Base-by-base conservation (phyloP, 768 basidiomycete genomes). In the Termitomyces eurrhizus region DNA sequence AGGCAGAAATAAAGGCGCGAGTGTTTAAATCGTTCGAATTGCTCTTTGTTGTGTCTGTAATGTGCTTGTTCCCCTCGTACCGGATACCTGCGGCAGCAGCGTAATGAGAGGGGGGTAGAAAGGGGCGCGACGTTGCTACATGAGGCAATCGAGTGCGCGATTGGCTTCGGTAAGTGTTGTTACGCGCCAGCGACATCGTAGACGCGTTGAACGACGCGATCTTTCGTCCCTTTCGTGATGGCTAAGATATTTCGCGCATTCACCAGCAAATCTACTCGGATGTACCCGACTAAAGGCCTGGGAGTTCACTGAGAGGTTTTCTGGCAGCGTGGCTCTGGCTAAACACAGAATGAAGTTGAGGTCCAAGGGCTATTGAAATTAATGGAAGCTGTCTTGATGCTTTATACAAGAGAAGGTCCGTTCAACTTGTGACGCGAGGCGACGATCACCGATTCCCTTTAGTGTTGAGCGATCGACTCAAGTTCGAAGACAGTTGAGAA, bases 61-160 rank as follows among this genome's bases (percentile, higher is more conserved):
- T 39, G 51, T 55, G 45, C 36, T 64, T 26, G 52, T 55, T 37
- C 26, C 44, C 33, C 37, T 65, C 60, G 59, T 64, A 67, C 32
- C 57, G 48, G 29, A 67, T 60, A 0, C 81, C 82, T 3, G 78
- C 83, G 1, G 80, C 83, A 18, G 78, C 79, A 7, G 83, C 84
- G 66, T 83, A 85, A 62, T 84, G 78, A 45, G 84, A 78, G 0
- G 84, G 83, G 13, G 84, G 84, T 21, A 82, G 67, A 65, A 82
- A 85, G 1, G 73, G 71, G 12, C 73, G 76, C 3, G 76, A n/a
- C 71, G 75, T 6, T 73, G 74, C 7, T 69, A 65, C 0, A 72
- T 42, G 13, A 55, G 75, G 72, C 16, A 73, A 74, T 1, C 79
- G 79, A 26, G 81, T 80, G 32, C 79, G 79, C 14, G 78, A 71